These are phyloP conservation scores for Calocera viscosa DNA, from an alignment of 768 basidiomycete species.

Conservation along the genomic window DNA sequence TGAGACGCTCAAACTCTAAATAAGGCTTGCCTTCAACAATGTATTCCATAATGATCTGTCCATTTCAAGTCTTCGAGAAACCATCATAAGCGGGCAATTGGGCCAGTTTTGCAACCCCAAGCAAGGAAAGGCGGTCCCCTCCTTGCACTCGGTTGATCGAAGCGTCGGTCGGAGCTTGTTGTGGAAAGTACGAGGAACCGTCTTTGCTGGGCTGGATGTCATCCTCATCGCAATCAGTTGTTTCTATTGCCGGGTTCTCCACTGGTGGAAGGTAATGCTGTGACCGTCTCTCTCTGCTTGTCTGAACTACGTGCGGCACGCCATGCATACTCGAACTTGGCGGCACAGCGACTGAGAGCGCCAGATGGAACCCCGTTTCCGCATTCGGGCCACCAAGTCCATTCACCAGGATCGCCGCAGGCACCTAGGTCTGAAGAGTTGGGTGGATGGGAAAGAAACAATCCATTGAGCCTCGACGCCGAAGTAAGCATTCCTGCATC, in stretches of 20 bases:
- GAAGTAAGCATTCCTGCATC: conserved; percentile 36
- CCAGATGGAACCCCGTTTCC: conserved; percentile 74
- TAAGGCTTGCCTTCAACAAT: conserved; percentile 6
- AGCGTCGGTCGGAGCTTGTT: conserved; percentile 56
- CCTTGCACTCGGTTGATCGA: background rate
- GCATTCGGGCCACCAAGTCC: conserved; percentile 39
- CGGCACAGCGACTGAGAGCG: conserved; percentile 61
- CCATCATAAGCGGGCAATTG: background rate
- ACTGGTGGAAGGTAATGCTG: conserved; percentile 30
- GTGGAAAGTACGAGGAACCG: conserved; percentile 58
- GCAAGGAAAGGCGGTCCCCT: background rate
- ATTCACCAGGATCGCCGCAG: conserved; percentile 22
- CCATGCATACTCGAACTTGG: conserved; percentile 41
- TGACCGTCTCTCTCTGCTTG: conserved; percentile 21
- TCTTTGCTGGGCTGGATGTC: background rate
- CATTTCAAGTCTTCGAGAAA: background rate
- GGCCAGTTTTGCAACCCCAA: background rate
- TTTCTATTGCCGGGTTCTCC: conserved; percentile 50
- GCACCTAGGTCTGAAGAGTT: conserved; percentile 17
- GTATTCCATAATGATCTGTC: background rate
- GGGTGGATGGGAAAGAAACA: conserved; percentile 54
- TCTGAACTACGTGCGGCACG: conserved; percentile 38
- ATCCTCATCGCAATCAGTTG: conserved; percentile 34
- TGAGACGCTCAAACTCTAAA: background rate
- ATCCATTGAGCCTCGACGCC: conserved; percentile 67